A percentile compares a stretch with the other conserved stretches of the same genome.
These are phyloP conservation scores for Isochrysis galbana DNA, from an alignment of 78 protist species.

Conservation along the genomic window DNA sequence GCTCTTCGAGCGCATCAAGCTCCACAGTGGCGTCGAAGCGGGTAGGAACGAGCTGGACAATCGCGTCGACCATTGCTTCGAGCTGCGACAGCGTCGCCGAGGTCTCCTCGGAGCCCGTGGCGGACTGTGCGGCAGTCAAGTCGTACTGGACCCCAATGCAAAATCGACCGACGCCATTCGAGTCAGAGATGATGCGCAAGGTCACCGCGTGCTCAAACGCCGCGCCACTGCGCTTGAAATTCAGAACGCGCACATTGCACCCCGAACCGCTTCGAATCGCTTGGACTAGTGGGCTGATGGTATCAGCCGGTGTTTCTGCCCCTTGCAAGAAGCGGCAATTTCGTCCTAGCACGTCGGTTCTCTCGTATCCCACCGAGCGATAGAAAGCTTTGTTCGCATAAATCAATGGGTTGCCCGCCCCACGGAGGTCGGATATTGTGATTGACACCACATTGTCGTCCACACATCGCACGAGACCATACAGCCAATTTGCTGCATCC, in stretches of 20 bases:
- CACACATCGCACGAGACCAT: neutral
- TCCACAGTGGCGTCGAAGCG: too few relatives aligned
- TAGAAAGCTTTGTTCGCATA: neutral
- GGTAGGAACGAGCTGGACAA: too few relatives aligned
- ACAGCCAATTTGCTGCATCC: neutral
- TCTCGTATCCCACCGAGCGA: neutral
- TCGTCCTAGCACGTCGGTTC: neutral
- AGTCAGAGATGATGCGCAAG: neutral
- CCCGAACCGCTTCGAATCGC: neutral
- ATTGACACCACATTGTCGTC: neutral
- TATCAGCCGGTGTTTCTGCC: neutral
- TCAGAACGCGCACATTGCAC: neutral
- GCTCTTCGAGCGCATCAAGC: too few relatives aligned
- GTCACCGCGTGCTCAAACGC: neutral
- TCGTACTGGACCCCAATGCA: neutral
- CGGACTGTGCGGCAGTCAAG: too few relatives aligned
- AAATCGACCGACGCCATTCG: neutral
- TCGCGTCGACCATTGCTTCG: too few relatives aligned
- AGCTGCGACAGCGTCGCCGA: too few relatives aligned
- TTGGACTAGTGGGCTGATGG: neutral
- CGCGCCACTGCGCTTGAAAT: neutral
- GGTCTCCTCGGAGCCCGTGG: too few relatives aligned
- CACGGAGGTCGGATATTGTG: neutral
- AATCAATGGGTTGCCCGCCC: neutral
- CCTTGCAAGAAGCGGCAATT: constrained; percentile 44